Conservation (phyloP, 495 filamentous ascomycete genomes). For the Halenospora varia region DNA sequence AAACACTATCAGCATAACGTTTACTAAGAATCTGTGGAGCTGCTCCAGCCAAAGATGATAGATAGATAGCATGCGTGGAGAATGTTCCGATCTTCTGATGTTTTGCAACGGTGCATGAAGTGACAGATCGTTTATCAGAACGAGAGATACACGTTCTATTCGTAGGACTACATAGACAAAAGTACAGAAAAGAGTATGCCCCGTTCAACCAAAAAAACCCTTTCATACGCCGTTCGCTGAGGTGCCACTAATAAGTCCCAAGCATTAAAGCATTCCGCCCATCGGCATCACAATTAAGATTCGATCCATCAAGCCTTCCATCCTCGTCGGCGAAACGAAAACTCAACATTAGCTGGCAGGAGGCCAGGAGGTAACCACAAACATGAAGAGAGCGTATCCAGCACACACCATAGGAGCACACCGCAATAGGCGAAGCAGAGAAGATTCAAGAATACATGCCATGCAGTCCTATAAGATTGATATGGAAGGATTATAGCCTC, state of each 20-base stretch:
- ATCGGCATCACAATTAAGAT: constrained; percentile 5
- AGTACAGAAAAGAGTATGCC: constrained; percentile 20
- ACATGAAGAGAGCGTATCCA: constrained; percentile 17
- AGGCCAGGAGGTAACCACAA: neutral
- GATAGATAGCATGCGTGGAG: neutral
- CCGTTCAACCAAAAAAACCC: constrained; percentile 11
- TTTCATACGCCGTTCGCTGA: constrained; percentile 16
- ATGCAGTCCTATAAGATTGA: constrained; percentile 12
- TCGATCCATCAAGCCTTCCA: neutral
- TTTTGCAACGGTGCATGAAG: constrained; percentile 2
- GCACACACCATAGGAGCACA: constrained; percentile 17
- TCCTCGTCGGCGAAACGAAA: neutral
- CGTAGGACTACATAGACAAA: constrained; percentile 24
- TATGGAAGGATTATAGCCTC: constrained; percentile 12
- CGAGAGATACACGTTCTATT: constrained; percentile 21
- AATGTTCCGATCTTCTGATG: too few species aligned
- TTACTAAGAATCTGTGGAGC: too few species aligned
- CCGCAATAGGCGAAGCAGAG: neutral
- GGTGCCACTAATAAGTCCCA: constrained; percentile 7
- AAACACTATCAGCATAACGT: too few species aligned
- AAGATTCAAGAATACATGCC: constrained; percentile 16
- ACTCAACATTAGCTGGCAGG: neutral
- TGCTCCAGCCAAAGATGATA: neutral
- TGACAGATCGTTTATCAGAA: neutral
- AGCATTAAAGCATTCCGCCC: constrained; percentile 9